A percentile compares a stretch with the other conserved stretches of the same genome.
Evolutionary conservation across 495 filamentous ascomycete genomes (phyloP).

Genomic region (Podospora pseudoanserina): DNA sequence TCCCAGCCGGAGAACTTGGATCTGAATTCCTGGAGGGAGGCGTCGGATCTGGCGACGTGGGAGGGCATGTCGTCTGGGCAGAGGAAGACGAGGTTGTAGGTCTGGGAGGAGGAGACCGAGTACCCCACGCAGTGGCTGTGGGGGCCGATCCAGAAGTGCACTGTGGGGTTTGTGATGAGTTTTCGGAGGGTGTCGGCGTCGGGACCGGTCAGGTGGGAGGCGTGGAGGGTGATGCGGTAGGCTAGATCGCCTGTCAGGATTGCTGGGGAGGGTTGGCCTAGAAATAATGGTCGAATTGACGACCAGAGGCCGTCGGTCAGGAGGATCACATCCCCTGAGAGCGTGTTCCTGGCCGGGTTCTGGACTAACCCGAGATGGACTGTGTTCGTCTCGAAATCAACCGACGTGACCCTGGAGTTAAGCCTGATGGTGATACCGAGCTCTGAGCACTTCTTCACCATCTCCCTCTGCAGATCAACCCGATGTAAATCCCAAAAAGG

Average conservation of each 20-base stretch:
- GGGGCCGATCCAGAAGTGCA: conserved; percentile 70
- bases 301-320: conserved; percentile 57
- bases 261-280: conserved; percentile 42
- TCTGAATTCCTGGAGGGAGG: conserved; percentile 47
- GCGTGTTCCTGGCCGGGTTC: conserved; percentile 26
- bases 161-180: conserved; percentile 50
- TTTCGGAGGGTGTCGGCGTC: conserved; percentile 42
- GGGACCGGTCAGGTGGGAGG: conserved; percentile 45
- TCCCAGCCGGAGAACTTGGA: conserved; percentile 52
- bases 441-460: conserved; percentile 39
- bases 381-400: conserved; percentile 39
- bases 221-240: conserved; percentile 55
- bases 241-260: conserved; percentile 58
- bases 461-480: conserved; percentile 49
- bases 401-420: conserved; percentile 32
- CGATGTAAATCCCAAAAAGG: conserved; percentile 56
- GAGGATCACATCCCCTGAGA: conserved; percentile 50
- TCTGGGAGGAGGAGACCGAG: conserved; percentile 45
- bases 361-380: conserved; percentile 38
- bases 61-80: conserved; percentile 51
- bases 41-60: conserved; percentile 41
- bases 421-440: conserved; percentile 43
- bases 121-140: conserved; percentile 56
- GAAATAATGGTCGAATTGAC: conserved; percentile 41
- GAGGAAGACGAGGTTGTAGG: conserved; percentile 58